Conservation (phyloP, 2,329 filamentous ascomycete species). For the Tolypocladium endophyticum region DNA sequence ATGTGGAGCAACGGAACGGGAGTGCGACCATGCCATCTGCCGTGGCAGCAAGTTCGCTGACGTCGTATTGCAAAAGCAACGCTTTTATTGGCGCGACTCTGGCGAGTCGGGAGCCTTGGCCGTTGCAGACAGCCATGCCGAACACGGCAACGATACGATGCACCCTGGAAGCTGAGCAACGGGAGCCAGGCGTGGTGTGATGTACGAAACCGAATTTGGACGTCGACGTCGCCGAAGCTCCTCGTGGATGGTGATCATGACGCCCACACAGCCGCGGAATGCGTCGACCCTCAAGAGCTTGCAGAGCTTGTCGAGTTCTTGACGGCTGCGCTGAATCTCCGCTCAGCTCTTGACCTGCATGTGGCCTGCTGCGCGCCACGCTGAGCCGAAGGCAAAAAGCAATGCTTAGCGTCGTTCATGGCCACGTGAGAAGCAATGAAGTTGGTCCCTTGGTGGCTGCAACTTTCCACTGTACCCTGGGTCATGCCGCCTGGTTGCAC, state of each 20-base stretch:
- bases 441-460: too few species aligned
- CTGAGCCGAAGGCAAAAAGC: neutral
- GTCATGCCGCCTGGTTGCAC: too few species aligned
- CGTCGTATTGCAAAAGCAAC: conserved; percentile 4
- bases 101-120: neutral
- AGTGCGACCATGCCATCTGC: neutral
- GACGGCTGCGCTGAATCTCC: neutral
- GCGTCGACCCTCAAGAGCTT: neutral
- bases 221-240: neutral
- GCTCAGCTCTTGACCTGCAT: neutral
- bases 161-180: neutral
- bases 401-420: neutral
- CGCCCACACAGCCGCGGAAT: neutral
- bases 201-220: neutral
- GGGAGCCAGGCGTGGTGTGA: neutral
- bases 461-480: too few species aligned
- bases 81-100: neutral
- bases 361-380: neutral
- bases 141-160: neutral
- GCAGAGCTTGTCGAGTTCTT: too few species aligned
- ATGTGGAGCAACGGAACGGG: neutral
- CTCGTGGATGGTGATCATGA: neutral
- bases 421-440: neutral
- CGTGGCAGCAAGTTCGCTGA: neutral
- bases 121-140: neutral